Base-by-base conservation (phyloP, 805 yeast species). In the Cyberlindnera euphorbiiphila region DNA sequence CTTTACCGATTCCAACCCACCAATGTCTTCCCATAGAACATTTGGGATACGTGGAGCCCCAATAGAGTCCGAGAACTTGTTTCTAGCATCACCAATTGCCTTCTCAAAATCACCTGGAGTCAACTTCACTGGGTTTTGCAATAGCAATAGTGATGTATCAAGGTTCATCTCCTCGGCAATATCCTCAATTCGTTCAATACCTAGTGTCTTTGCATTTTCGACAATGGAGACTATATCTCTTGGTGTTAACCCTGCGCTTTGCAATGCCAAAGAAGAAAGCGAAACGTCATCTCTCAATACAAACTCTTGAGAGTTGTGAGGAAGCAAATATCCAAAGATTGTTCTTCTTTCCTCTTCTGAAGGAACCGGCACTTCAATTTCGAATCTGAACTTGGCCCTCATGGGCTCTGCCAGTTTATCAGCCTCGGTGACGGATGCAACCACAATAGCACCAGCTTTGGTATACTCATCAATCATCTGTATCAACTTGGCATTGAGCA, bases 41-140 rank as follows among this genome's bases (percentile, higher is more conserved):
- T 84, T 78, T 3, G 98, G 98, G 45, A 93, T 91, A 45, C 87
- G 70, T 12, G 98, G 98, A 0, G 98, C 98, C 7, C 98, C 98
- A 41, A 93, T 89, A 0, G 96, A 84, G 47, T 87, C 96, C 50
- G 95, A 83, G 60, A 83, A 89, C 56, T 85, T 88, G 52, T 76
- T 79, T 53, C 98, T 69, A 0, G 97, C 96, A 39, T 74, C 80
- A 39, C 79, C 76, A 36, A 88, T 85, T 0, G 96, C 81, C 19
- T 57, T 64, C 36, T 75, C 81, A 53, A 85, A 77, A 54, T 84
- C 89, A 4, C 59, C 69, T 0, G 86, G 81, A 0, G 64, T 66
- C 28, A 81, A 51, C 20, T 65, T 66, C 9, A 82, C 53, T 8
- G 57, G 39, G 3, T 91, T 87, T 4, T 81, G 79, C 46, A 49